Evolutionary conservation across 371 early-diverging fungal genomes (phyloP), one percentile per base, ranked within the genome.

Genomic region (Fennellomyces sp.): DNA sequence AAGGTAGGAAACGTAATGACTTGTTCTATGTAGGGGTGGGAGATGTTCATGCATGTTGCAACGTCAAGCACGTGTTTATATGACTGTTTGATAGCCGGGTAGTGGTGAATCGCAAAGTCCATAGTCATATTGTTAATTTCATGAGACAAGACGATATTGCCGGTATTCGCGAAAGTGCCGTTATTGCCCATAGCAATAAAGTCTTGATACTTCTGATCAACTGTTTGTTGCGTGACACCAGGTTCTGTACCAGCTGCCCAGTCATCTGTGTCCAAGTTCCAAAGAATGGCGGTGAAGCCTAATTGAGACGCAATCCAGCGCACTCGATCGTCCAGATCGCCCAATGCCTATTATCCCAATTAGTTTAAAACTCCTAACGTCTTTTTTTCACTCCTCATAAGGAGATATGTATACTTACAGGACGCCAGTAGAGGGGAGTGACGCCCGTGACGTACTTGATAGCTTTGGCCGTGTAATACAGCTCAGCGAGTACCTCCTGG

Each of bases 341-440:
- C 78, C 52, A 67, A 70, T 21, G 80, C 74, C 78, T 45, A 45
- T 7, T 11, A 45, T 33, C 13, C 5, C 3, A 21, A 45, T 45
- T 45, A 45, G 45, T 45, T 39, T 23, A 1, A 45, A 23, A 45
- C 5, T 23, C 21, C n/a, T 23, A 11, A 23, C 17, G 17, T 12
- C 5, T 45, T 25, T 1, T 7, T 11, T 23, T 17, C n/a, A 5
- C 45, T 45, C 45, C 17, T n/a, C 6, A 23, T 23, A 45, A 23
- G 45, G 45, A 45, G 45, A 45, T 33, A 33, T 13, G 6, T 28
- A n/a, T 38, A 65, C 68, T 69, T 75, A 72, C 77, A 50, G 85
- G 85, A 26, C 85, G 77, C 79, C 76, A 81, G 72, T 88, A 76
- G n/a, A 75, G 58, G 7, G 85, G 84, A 28, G 81, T 80, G 15